A percentile compares a stretch with the other conserved stretches of the same genome.
Evolutionary conservation across 345 rosid genomes (phyloP).

Genomic region (Gossypium ekmanianum): DNA sequence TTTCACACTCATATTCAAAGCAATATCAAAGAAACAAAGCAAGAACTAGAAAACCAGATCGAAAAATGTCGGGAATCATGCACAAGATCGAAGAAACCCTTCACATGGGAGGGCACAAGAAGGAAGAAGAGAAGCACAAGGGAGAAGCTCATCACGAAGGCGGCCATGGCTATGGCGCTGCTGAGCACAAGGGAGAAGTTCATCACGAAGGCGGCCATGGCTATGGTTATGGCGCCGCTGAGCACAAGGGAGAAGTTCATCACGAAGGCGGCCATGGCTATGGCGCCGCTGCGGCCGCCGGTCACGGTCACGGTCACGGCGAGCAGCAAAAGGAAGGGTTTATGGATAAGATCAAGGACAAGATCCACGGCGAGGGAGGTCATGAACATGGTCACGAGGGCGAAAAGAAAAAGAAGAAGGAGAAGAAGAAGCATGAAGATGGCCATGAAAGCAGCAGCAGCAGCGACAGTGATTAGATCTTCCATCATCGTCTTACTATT

Average conservation of each 20-base stretch:
- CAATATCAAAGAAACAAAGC: too few relatives aligned
- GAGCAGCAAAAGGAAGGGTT: constrained; percentile 35
- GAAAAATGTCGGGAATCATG: constrained; percentile 46
- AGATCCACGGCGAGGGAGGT: constrained; percentile 39
- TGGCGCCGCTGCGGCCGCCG: too few relatives aligned
- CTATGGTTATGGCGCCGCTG: too few relatives aligned
- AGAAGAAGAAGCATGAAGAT: constrained; percentile 29
- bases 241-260: not conserved
- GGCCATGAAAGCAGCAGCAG: constrained; percentile 44
- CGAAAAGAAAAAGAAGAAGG: constrained; percentile 7
- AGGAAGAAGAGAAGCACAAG: constrained; percentile 33
- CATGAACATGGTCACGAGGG: not conserved
- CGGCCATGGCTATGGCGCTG: not conserved
- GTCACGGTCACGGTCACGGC: not conserved
- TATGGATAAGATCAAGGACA: constrained; percentile 39
- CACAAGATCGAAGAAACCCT: constrained; percentile 52
- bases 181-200: not conserved
- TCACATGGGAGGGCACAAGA: constrained; percentile 45
- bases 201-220: too few relatives aligned
- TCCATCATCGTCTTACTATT: not conserved
- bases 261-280: too few relatives aligned
- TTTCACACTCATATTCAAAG: not conserved
- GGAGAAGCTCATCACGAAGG: not conserved
- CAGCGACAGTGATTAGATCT: constrained; percentile 51
- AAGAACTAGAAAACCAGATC: not conserved